Evolutionary conservation across 148 eudicot genomes (phyloP), one percentile per base, ranked within the genome.

Genomic region (Chenopodium formosanum): DNA sequence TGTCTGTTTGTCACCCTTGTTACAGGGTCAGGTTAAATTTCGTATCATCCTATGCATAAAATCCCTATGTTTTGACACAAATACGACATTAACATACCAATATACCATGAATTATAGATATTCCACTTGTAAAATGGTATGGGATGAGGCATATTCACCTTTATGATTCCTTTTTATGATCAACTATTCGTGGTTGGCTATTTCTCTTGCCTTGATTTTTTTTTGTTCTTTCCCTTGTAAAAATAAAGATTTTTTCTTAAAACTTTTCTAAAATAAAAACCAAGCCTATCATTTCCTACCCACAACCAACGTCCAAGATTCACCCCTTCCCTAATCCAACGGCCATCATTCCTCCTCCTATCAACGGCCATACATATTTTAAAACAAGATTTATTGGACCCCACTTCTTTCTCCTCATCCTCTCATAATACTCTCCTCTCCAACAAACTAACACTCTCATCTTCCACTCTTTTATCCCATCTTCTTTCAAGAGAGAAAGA

Each of bases 201-300:
- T 5, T 40, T 40, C 44, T 9, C 53, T 50, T 50, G 53, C 53
- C 53, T 50, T 10, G 53, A 50, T 50, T 50, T 50, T 9, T 50
- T 50, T 48, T 47, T 52, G 2, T 3, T 16, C 16, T 16, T 14
- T 34, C 37, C 37, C 37, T 34, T 34, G 37, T 34, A 3, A 34
- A 34, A 34, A 34, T 34, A 34, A 34, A 34, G 37, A 34, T 34
- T 34, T 34, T 34, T 34, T 34, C 37, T 34, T 34, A 34, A 34
- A 34, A 52, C 34, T 19, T 6, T 12, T 16, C 10, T 3, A 52
- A 79, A 50, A 10, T 4, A 34, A 79, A 79, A 8, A 23, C 22
- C 81, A 78, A 9, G 75, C 86, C 90, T 56, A 84, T 83, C 86
- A 84, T 84, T 86, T 88, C 88, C 87, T 84, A 88, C 87, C 88